Percentiles rank a stretch among this genome's conserved stretches.
Evolutionary conservation across 345 rosid species (phyloP).

Genomic region (Citrus sinensis): DNA sequence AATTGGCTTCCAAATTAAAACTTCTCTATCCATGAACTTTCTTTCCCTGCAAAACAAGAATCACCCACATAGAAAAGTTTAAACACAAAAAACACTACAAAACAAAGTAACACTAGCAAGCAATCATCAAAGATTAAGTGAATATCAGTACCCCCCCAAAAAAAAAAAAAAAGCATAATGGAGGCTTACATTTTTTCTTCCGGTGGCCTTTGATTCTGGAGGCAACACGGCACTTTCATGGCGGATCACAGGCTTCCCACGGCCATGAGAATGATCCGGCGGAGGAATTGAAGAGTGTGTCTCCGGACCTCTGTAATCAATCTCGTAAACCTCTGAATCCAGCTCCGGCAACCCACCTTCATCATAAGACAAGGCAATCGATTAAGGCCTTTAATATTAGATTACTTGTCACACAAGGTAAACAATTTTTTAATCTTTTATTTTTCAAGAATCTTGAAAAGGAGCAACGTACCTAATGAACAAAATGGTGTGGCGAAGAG

Average conservation of each 20-base stretch:
- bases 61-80: background rate
- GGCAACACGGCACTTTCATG: background rate
- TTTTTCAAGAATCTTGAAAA: background rate
- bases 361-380: too few relatives aligned
- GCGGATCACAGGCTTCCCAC: constrained; percentile 20
- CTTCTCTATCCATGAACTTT: constrained; percentile 24
- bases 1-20: background rate
- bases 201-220: constrained; percentile 2
- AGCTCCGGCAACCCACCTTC: constrained; percentile 2
- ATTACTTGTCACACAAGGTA: background rate
- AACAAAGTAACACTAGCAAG: background rate
- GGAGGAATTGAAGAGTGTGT: constrained; percentile 46
- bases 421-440: too few relatives aligned
- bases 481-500: constrained; percentile 21
- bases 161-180: background rate
- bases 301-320: constrained; percentile 58
- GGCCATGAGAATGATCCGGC: constrained; percentile 33
- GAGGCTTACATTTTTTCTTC: constrained; percentile 17
- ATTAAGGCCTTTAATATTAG: background rate
- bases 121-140: background rate
- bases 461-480: constrained; percentile 18
- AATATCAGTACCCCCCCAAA: too few relatives aligned
- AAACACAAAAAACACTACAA: background rate
- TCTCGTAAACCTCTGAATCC: constrained; percentile 31
- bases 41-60: constrained; percentile 23